Evolutionary conservation across 1,284 basidiomycete species (phyloP).

Genomic region (Ceratobasidium sp.): DNA sequence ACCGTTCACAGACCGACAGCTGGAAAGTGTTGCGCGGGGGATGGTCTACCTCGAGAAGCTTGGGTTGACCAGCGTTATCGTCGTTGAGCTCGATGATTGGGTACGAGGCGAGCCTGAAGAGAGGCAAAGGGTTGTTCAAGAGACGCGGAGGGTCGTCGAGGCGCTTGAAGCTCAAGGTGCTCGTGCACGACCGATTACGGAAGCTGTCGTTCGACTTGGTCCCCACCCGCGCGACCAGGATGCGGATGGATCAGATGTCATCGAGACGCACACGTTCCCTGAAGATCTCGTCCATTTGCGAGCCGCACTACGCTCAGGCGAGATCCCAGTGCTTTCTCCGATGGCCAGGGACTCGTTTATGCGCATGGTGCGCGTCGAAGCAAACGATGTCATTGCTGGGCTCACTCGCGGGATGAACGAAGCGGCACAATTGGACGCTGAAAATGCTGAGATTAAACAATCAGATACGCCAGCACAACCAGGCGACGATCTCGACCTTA

Average conservation of each 20-base stretch:
- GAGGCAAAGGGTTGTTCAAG: slow-evolving; percentile 63
- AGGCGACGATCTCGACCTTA: slow-evolving; percentile 70
- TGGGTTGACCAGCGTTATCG: slow-evolving; percentile 92
- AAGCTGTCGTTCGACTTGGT: slow-evolving; percentile 83
- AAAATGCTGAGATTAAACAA: slow-evolving; percentile 11
- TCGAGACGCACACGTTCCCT: slow-evolving; percentile 66
- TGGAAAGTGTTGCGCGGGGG: slow-evolving; percentile 91
- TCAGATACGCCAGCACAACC: slow-evolving; percentile 44
- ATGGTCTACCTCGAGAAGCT: slow-evolving; percentile 95
- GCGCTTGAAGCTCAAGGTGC: slow-evolving; percentile 86
- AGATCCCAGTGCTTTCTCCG: slow-evolving; percentile 96
- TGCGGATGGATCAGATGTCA: slow-evolving; percentile 5
- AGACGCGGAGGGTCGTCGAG: slow-evolving; percentile 84
- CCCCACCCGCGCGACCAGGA: slow-evolving; percentile 59
- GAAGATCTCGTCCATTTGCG: slow-evolving; percentile 83
- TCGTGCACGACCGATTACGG: slow-evolving; percentile 84
- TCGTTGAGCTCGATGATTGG: slow-evolving; percentile 88
- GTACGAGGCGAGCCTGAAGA: slow-evolving; percentile 70
- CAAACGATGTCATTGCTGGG: slow-evolving; percentile 91
- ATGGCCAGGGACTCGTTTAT: slow-evolving; percentile 91
- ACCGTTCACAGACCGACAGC: slow-evolving; percentile 93
- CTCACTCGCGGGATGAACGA: slow-evolving; percentile 85
- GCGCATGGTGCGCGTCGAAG: slow-evolving; percentile 82
- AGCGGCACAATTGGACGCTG: slow-evolving; percentile 45
- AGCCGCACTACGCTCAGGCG: slow-evolving; percentile 86